Evolutionary conservation across 768 basidiomycete genomes (phyloP).

Genomic region (Suillus brevipes): DNA sequence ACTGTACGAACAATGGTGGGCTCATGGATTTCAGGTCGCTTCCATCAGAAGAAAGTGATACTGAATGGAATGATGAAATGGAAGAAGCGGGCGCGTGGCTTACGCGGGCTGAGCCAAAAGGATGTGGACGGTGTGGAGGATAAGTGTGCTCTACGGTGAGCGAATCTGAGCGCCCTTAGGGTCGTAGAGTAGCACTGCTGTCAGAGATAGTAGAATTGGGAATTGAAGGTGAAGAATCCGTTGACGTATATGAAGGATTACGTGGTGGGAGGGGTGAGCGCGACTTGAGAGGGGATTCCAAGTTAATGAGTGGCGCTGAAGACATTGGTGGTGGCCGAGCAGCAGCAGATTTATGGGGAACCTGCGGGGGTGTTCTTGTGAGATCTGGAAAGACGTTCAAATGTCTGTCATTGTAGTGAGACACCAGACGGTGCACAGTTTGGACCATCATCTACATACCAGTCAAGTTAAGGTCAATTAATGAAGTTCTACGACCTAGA

Average conservation of each 20-base stretch:
- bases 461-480: conserved; percentile 74
- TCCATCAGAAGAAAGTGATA: conserved; percentile 72
- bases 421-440: conserved; percentile 19
- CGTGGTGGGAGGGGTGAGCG: conserved; percentile 68
- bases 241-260: conserved; percentile 54
- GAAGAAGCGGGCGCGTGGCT: conserved; percentile 67
- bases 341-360: conserved; percentile 10
- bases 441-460: conserved; percentile 66
- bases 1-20: conserved; percentile 6
- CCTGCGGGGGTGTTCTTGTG: conserved; percentile 26
- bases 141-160: conserved; percentile 61
- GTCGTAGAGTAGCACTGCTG: conserved; percentile 19
- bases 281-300: conserved; percentile 50
- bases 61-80: conserved; percentile 81
- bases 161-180: conserved; percentile 44
- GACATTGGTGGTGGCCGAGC: conserved; percentile 10
- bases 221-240: conserved; percentile 40
- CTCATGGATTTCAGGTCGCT: conserved; percentile 26
- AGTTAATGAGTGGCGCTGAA: conserved; percentile 51
- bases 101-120: conserved; percentile 33
- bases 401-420: conserved; percentile 13
- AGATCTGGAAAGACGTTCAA: conserved; percentile 21
- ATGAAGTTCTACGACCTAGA: conserved; percentile 50
- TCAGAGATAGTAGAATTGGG: conserved; percentile 20
- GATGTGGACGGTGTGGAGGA: conserved; percentile 45